Percentiles rank a stretch among this genome's conserved stretches.
phyloP scores from a whole-genome alignment of 2,329 filamentous ascomycete species.

The Fusarium haematococcum region DNA sequence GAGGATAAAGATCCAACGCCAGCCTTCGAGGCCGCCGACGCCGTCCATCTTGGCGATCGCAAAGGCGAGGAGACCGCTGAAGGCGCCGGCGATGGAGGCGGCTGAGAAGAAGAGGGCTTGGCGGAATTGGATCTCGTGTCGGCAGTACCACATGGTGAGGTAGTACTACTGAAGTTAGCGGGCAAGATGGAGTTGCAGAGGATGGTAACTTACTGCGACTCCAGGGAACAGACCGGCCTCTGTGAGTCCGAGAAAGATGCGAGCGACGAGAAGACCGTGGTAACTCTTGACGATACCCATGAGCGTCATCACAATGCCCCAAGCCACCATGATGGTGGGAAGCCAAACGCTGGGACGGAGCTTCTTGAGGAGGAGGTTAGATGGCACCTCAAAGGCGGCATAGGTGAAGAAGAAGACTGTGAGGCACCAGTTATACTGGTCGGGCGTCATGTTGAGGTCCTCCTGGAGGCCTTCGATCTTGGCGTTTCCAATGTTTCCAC shows the following conservation, averaged over 20 bases:
- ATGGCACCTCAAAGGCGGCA: constrained; percentile 79
- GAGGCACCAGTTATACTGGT: constrained; percentile 78
- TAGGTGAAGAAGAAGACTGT: constrained; percentile 85
- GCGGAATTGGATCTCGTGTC: constrained; percentile 66
- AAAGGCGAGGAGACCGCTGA: constrained; percentile 78
- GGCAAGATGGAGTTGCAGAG: not conserved
- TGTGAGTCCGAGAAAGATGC: constrained; percentile 72
- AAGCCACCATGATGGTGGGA: constrained; percentile 78
- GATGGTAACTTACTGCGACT: constrained; percentile 57
- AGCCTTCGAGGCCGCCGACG: constrained; percentile 68
- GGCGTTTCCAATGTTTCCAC: constrained; percentile 74
- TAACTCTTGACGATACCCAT: constrained; percentile 66
- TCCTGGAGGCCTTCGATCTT: constrained; percentile 71
- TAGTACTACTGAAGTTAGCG: constrained; percentile 55
- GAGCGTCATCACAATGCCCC: constrained; percentile 61
- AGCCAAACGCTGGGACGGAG: constrained; percentile 81
- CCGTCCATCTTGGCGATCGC: constrained; percentile 78
- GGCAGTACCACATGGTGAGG: constrained; percentile 69
- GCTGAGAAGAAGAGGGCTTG: constrained; percentile 85
- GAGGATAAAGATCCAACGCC: constrained; percentile 76
- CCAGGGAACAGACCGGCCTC: constrained; percentile 77
- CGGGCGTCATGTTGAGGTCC: constrained; percentile 66
- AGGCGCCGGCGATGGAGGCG: constrained; percentile 82
- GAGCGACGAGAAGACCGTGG: constrained; percentile 59
- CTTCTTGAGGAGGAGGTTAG: constrained; percentile 81